Conservation (phyloP, 352 stramenopile species). For the Phytopythium mirpurense region DNA sequence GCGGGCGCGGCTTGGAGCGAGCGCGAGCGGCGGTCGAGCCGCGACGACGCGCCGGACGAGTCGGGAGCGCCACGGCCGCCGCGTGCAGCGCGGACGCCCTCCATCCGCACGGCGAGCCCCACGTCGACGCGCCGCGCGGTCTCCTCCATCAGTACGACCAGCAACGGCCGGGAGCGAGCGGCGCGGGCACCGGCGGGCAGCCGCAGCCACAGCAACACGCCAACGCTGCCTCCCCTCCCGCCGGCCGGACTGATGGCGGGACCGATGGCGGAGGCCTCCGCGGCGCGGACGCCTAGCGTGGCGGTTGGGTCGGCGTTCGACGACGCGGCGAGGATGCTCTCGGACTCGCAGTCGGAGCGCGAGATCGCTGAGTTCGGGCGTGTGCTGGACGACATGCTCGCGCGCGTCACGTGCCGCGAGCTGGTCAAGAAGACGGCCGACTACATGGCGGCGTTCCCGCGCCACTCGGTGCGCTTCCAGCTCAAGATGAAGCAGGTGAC, state of each 20-base stretch:
- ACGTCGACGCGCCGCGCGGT: slow-evolving; percentile 8
- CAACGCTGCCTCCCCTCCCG: slow-evolving; percentile 1
- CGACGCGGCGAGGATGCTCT: slow-evolving; percentile 33
- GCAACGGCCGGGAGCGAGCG: background rate
- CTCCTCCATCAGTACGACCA: background rate
- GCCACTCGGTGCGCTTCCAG: slow-evolving; percentile 74
- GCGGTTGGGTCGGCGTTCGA: background rate
- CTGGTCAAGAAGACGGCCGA: slow-evolving; percentile 69
- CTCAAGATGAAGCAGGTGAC: slow-evolving; percentile 87
- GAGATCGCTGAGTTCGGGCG: slow-evolving; percentile 70
- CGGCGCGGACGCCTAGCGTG: background rate
- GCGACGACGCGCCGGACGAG: background rate
- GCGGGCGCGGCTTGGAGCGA: background rate
- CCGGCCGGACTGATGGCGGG: background rate
- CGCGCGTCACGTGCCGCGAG: slow-evolving; percentile 63
- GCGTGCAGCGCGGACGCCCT: background rate
- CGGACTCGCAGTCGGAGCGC: slow-evolving; percentile 59
- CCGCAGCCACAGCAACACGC: slow-evolving; percentile 12
- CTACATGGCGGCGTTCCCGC: slow-evolving; percentile 66
- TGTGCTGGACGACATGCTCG: slow-evolving; percentile 68
- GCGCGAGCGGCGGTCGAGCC: background rate
- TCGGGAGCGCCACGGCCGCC: background rate
- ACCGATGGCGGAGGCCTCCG: background rate
- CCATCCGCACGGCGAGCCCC: slow-evolving; percentile 2
- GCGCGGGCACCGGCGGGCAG: background rate